phyloP scores from a whole-genome alignment of 768 basidiomycete species.

The Suillus luteus region DNA sequence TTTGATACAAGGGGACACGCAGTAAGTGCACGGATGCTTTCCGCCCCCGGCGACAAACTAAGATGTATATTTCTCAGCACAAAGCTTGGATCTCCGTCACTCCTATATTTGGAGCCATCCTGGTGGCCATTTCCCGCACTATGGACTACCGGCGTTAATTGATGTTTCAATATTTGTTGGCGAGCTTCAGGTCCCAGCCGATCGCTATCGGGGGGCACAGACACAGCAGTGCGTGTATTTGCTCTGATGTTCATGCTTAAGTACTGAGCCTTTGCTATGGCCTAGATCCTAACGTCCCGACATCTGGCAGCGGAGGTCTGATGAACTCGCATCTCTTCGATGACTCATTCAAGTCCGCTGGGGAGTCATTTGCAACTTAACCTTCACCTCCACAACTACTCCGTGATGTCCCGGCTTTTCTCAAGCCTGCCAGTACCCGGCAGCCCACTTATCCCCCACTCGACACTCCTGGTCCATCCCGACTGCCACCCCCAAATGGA shows the following conservation, averaged over 20 bases:
- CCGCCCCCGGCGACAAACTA: slow-evolving; percentile 11
- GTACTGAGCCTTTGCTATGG: no score
- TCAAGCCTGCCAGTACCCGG: slow-evolving; percentile 45
- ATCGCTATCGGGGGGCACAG: no score
- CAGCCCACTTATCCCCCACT: slow-evolving; percentile 47
- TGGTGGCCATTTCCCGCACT: slow-evolving; percentile 83
- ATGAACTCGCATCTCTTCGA: slow-evolving; percentile 30
- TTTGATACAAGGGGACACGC: slow-evolving; percentile 81
- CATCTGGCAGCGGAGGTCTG: slow-evolving; percentile 23
- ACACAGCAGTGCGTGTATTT: no score
- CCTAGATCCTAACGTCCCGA: slow-evolving; percentile 12
- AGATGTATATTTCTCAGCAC: slow-evolving; percentile 36
- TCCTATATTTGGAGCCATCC: slow-evolving; percentile 75
- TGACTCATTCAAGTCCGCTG: slow-evolving; percentile 36
- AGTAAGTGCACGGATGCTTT: slow-evolving; percentile 37
- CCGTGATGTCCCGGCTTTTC: slow-evolving; percentile 32
- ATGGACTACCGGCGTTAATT: slow-evolving; percentile 87
- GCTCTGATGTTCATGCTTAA: no score
- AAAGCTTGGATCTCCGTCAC: slow-evolving; percentile 85
- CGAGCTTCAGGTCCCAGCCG: no score
- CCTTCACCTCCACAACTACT: slow-evolving; percentile 23
- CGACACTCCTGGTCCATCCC: slow-evolving; percentile 36
- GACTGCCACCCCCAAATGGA: slow-evolving; percentile 52
- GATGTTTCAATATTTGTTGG: neutral
- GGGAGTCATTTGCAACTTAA: slow-evolving; percentile 27